Percentiles rank a stretch among this genome's conserved stretches.
Evolutionary conservation across 495 filamentous ascomycete species (phyloP).

Genomic region (Extremus antarcticus): DNA sequence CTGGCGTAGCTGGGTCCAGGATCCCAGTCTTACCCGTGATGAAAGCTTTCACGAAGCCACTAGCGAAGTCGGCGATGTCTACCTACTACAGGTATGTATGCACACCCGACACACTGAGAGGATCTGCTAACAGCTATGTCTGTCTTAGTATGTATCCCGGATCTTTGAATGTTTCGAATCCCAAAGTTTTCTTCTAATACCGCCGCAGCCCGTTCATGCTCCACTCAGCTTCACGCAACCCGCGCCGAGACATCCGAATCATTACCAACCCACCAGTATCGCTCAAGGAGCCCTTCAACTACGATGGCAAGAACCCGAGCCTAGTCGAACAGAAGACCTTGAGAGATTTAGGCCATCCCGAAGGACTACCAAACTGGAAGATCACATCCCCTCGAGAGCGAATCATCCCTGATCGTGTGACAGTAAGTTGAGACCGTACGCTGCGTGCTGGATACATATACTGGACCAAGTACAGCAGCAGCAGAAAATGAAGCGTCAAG

Average conservation of each 20-base stretch:
- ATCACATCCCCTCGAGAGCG: not conserved
- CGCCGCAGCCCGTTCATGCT: conserved; percentile 68
- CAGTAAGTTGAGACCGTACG: not conserved
- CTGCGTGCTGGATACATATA: not conserved
- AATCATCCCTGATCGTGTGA: not conserved
- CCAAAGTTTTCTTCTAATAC: too few relatives aligned
- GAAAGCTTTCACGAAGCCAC: conserved; percentile 40
- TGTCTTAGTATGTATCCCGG: too few relatives aligned
- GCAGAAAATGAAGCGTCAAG: not conserved
- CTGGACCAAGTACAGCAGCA: not conserved
- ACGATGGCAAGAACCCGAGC: not conserved
- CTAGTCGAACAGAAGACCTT: not conserved
- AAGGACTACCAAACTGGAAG: not conserved
- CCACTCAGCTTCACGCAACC: conserved; percentile 53
- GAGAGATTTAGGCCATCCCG: not conserved
- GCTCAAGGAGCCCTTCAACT: conserved; percentile 49
- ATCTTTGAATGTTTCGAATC: too few relatives aligned
- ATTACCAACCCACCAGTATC: conserved; percentile 67
- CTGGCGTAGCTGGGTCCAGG: not conserved
- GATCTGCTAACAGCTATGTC: too few relatives aligned
- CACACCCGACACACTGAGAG: too few relatives aligned
- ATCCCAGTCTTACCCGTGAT: conserved; percentile 43
- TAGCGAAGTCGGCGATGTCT: conserved; percentile 56
- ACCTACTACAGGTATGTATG: conserved; percentile 38
- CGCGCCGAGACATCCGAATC: conserved; percentile 47